Evolutionary conservation across 495 filamentous ascomycete genomes (phyloP).

Genomic region (Tirmania nivea): DNA sequence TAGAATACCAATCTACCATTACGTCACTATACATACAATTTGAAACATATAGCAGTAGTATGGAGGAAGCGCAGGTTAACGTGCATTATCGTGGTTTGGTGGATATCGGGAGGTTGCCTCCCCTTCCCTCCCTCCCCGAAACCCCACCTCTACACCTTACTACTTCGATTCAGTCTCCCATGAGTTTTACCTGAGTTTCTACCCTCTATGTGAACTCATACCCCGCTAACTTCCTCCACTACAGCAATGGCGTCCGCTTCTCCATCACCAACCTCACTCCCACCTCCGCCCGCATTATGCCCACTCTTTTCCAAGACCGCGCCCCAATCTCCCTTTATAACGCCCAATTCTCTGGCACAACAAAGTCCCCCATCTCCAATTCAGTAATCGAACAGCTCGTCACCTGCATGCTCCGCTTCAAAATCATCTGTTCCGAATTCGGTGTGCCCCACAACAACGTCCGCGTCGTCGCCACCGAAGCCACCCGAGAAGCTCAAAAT

Average conservation of each 20-base stretch:
- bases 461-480: slow-evolving; percentile 68
- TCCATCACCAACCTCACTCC: slow-evolving; percentile 62
- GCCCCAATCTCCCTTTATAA: slow-evolving; percentile 77
- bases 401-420: slow-evolving; percentile 44
- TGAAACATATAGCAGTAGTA: no score
- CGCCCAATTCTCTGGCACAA: slow-evolving; percentile 30
- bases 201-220: not conserved
- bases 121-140: slow-evolving; percentile 1
- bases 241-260: slow-evolving; percentile 85
- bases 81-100: slow-evolving; percentile 27
- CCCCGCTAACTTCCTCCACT: slow-evolving; percentile 1
- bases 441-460: slow-evolving; percentile 41
- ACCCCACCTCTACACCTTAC: no score
- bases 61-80: not conserved
- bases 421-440: slow-evolving; percentile 41
- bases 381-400: slow-evolving; percentile 41
- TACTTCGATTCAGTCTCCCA: no score
- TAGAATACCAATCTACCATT: no score
- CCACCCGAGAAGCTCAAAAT: slow-evolving; percentile 63
- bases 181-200: no score
- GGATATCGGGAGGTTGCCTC: slow-evolving; percentile 48
- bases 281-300: slow-evolving; percentile 46
- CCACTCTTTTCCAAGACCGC: slow-evolving; percentile 55
- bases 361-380: slow-evolving; percentile 36
- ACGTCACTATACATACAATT: no score